phyloP scores from a whole-genome alignment of 2,329 filamentous ascomycete species.

The Colletotrichum orchidophilum region DNA sequence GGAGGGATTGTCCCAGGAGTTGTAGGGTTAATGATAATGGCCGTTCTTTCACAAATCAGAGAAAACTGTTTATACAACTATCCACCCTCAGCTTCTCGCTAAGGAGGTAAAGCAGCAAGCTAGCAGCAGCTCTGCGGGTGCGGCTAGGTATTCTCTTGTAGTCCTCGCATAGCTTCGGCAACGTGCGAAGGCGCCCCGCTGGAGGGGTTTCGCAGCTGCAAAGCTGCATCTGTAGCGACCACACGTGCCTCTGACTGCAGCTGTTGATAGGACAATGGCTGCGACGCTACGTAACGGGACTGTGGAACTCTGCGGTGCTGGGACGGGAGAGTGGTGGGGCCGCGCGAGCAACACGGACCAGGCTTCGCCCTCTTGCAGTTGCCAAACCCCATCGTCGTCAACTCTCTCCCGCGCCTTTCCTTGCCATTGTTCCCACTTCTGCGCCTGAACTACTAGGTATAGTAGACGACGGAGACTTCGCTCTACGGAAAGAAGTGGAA shows the following conservation, averaged over 20 bases:
- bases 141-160: background rate
- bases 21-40: conserved; percentile 20
- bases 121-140: background rate
- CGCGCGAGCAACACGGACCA: conserved; percentile 9
- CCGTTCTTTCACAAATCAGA: conserved; percentile 8
- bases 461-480: background rate
- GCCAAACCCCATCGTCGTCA: background rate
- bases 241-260: conserved; percentile 32
- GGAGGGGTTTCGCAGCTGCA: conserved; percentile 15
- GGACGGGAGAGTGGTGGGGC: conserved; percentile 13
- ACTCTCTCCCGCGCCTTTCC: background rate
- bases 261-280: conserved; percentile 36
- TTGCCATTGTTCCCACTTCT: background rate
- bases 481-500: background rate
- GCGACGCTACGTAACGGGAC: conserved; percentile 19
- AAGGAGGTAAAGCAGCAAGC: no score
- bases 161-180: background rate
- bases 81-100: no score
- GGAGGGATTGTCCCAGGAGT: conserved; percentile 9
- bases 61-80: background rate
- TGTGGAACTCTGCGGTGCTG: conserved; percentile 15
- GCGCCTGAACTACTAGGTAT: background rate
- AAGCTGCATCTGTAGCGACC: conserved; percentile 23
- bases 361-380: background rate
- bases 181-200: background rate